Conservation (phyloP, 495 filamentous ascomycete species). For the Aspergillus asperescens region DNA sequence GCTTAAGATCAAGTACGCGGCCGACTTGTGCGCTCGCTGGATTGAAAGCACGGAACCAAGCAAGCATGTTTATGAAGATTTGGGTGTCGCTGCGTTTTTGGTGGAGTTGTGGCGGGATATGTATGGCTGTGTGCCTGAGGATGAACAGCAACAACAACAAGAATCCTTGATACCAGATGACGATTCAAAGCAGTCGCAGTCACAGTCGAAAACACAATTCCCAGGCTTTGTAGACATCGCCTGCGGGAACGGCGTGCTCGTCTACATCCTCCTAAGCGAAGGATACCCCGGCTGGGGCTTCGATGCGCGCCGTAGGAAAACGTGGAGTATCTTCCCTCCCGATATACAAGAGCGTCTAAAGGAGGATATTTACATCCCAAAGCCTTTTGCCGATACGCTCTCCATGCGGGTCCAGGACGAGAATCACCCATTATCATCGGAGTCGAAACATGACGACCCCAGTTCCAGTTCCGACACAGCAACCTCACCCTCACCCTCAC, state of each 20-base stretch:
- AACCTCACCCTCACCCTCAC: slow-evolving; percentile 33
- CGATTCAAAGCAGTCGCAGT: not conserved
- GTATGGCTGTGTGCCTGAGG: slow-evolving; percentile 48
- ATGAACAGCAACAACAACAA: slow-evolving; percentile 9
- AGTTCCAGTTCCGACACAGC: not conserved
- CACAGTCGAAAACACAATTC: slow-evolving; percentile 51
- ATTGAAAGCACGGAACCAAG: slow-evolving; percentile 77
- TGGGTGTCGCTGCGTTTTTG: slow-evolving; percentile 87
- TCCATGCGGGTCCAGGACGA: not conserved
- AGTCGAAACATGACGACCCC: not conserved
- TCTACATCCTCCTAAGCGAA: slow-evolving; percentile 74
- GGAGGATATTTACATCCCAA: slow-evolving; percentile 71
- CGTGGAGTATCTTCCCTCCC: slow-evolving; percentile 69
- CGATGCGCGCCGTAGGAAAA: slow-evolving; percentile 76
- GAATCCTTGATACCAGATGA: slow-evolving; percentile 1
- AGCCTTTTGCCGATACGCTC: slow-evolving; percentile 39
- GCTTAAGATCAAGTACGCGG: slow-evolving; percentile 74
- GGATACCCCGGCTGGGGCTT: slow-evolving; percentile 87
- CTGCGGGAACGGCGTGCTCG: slow-evolving; percentile 92
- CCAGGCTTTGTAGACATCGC: slow-evolving; percentile 94
- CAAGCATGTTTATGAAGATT: slow-evolving; percentile 93
- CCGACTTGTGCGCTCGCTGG: slow-evolving; percentile 62
- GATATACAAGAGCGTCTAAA: slow-evolving; percentile 51
- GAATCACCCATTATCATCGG: not conserved
- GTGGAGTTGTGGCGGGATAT: slow-evolving; percentile 89